Evolutionary conservation across 108 stramenopile species (phyloP), one percentile per base, ranked within the genome.

Genomic region (Nitzschia putrida): DNA sequence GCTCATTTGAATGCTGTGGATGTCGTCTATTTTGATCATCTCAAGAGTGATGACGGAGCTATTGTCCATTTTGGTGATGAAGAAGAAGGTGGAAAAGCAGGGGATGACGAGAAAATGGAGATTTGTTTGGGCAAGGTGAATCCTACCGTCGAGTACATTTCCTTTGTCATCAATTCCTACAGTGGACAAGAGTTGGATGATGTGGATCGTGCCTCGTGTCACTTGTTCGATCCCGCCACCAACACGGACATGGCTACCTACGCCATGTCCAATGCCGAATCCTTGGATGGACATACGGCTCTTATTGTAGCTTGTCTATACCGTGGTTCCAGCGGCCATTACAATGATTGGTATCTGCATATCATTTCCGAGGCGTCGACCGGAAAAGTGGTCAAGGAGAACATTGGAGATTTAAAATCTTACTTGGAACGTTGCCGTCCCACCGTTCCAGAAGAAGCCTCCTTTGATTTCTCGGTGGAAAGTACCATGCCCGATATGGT

Each of bases 151-250:
- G 56, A 76, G 41, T 78, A 79, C 51, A 71, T 82, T 60, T 73
- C 68, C 10, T 76, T 82, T 42, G 58, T 79, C 16, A 76, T 82
- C 57, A 82, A 82, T 63, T 79, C 78, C 25, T 82, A 71, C 52
- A 72, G 58, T 49, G 78, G 73, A 41, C 81, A 82, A 58, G 78
- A 82, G 57, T 52, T 82, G 40, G 78, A 82, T 38, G 81, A 82
- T 61, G 70, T 79, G 37, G 55, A 69, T 4, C 60, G 73, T 56
- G 81, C 81, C 41, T 72, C 71, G 10, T 82, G 78, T 71, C 81
- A 76, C 37, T 54, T 79, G 18, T 82, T 76, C 57, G 81, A 82
- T 53, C 73, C 78, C 7, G 40, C 45, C 51, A 68, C 78, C 8
- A 53, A 55, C 2, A 55, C 44, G 40, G 81, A 82, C 24, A 57